Evolutionary conservation across 148 eudicot genomes (phyloP), one percentile per base, ranked within the genome.

Genomic region (Rhododendron mucronatum): DNA sequence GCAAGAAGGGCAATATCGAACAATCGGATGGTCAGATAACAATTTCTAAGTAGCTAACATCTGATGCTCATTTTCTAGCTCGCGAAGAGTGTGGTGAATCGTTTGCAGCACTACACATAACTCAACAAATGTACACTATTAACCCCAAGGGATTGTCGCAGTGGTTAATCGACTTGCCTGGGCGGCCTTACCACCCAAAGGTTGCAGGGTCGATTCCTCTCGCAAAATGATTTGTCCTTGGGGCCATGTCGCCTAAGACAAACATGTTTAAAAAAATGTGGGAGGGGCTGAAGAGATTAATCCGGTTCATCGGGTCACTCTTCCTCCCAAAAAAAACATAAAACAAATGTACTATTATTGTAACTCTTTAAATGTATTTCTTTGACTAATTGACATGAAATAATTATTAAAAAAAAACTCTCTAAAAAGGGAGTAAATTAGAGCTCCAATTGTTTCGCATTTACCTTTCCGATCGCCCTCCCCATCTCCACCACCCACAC

Each of bases 391-490:
- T 18, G 23, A 55, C 61, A 55, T 55, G 14, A 51, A 51, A 8
- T 51, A 11, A 51, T 41, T 41, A 41, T 41, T 41, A 0, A 16
- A 0, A 55, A 55, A 50, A 55, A 3, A 55, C 21, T 16, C 61
- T 53, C 6, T 57, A 18, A 18, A 65, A n/a, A 65, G 12, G 28
- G 28, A 28, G 11, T 53, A 65, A 65, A 65, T 23, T 65, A 23
- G 71, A 65, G 71, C 71, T 65, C 16, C 71, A 65, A 61, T 61
- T n/a, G 10, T 23, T 23, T n/a, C 26, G 30, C 30, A 65, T 44
- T 26, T 87, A 91, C 92, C 93, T 90, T 57, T 83, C 51, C 35
- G 69, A 39, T 79, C 83, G 78, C 26, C 87, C 47, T 44, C 77
- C 18, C 75, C 7, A 65, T 37, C 85, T 73, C 86, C 80, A 61